Evolutionary conservation across 2,329 filamentous ascomycete species (phyloP).

Genomic region (Pestalotiopsis sp.): DNA sequence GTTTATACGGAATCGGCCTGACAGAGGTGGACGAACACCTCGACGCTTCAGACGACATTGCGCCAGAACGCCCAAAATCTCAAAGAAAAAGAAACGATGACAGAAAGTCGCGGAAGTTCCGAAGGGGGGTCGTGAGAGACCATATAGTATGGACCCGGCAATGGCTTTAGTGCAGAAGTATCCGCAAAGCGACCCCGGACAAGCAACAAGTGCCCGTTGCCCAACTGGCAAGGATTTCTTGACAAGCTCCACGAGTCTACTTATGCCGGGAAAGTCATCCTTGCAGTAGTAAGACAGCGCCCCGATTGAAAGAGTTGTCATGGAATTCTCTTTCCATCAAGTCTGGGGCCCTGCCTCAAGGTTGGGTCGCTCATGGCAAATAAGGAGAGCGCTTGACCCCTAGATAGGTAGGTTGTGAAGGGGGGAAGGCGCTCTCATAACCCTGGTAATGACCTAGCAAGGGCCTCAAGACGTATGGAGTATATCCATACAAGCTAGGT

Average conservation of each 20-base stretch:
- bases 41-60: not conserved
- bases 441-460: not conserved
- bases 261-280: not conserved
- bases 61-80: not conserved
- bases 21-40: not conserved
- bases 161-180: not conserved
- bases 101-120: not conserved
- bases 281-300: not conserved
- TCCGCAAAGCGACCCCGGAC: not conserved
- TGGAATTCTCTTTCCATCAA: too few relatives aligned
- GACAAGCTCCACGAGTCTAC: not conserved
- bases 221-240: not conserved
- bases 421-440: not conserved
- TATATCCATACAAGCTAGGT: not conserved
- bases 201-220: not conserved
- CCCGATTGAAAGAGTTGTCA: not conserved
- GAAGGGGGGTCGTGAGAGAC: not conserved
- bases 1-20: constrained; percentile 5
- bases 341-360: too few relatives aligned
- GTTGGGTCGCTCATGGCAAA: not conserved
- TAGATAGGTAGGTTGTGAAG: not conserved
- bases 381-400: not conserved
- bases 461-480: not conserved
- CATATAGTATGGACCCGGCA: not conserved
- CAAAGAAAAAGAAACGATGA: not conserved